Conservation (phyloP, 176 grass and related monocot species). For the Canna indica region DNA sequence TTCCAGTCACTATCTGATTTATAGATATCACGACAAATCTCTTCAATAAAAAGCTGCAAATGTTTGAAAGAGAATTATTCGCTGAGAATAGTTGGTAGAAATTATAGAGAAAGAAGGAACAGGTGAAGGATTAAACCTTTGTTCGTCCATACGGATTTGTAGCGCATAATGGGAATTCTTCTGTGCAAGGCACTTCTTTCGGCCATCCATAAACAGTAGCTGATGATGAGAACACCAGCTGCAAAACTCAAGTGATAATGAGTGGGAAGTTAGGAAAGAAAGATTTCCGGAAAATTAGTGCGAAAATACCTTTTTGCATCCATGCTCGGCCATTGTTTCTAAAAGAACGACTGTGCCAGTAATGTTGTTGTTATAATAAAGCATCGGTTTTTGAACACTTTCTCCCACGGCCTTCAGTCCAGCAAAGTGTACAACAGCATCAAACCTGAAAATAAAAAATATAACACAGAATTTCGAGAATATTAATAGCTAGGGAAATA, state of each 20-base stretch:
- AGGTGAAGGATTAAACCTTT: constrained; percentile 13
- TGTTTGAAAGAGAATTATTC: neutral
- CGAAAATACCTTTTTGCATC: constrained; percentile 11
- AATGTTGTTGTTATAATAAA: constrained; percentile 15
- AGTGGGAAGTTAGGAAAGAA: neutral
- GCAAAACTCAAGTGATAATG: too few species aligned
- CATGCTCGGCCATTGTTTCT: constrained; percentile 8
- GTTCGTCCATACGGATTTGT: constrained; percentile 16
- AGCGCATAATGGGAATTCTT: neutral
- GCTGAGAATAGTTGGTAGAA: neutral
- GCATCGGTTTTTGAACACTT: constrained; percentile 12
- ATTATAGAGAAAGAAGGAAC: neutral
- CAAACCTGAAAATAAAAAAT: neutral
- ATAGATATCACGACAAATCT: constrained; percentile 10
- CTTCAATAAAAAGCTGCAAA: constrained; percentile 7
- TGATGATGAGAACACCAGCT: constrained; percentile 16
- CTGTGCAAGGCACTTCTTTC: constrained; percentile 7
- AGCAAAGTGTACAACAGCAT: constrained; percentile 18
- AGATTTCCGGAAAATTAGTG: neutral
- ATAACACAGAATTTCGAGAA: neutral
- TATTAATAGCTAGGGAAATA: neutral
- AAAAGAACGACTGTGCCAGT: constrained; percentile 7
- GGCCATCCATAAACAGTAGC: constrained; percentile 17
- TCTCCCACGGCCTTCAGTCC: constrained; percentile 15
- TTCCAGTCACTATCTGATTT: constrained; percentile 1